These are phyloP conservation scores for Limnomonas spitsbergensis DNA, from an alignment of 139 green algal species.

Conservation along the genomic window DNA sequence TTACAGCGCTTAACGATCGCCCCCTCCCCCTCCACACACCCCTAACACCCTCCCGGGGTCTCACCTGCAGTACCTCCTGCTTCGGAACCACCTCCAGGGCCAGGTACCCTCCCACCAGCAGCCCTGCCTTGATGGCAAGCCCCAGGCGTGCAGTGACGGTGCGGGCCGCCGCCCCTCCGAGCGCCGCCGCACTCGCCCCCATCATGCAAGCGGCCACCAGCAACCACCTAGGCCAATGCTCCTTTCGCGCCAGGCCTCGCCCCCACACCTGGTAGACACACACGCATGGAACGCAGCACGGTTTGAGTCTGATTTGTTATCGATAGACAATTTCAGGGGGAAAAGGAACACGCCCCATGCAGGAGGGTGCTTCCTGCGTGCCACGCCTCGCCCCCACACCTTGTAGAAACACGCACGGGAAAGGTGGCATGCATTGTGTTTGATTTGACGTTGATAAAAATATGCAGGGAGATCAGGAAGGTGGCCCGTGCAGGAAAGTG, in stretches of 20 bases:
- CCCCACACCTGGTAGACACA: conserved; percentile 8
- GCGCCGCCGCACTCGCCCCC: neutral
- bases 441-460: too few species aligned
- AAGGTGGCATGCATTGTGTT: too few species aligned
- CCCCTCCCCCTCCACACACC: conserved; percentile 3
- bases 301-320: too few species aligned
- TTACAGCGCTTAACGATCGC: too few species aligned
- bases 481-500: conserved; percentile 85
- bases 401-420: neutral
- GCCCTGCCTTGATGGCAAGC: conserved; percentile 29
- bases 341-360: too few species aligned
- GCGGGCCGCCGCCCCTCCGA: neutral
- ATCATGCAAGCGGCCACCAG: conserved; percentile 51
- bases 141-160: conserved; percentile 18
- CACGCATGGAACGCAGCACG: neutral
- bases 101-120: conserved; percentile 78
- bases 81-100: conserved; percentile 55
- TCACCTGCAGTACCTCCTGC: conserved; percentile 6
- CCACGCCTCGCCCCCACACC: conserved; percentile 17
- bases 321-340: too few species aligned
- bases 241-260: conserved; percentile 22
- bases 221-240: conserved; percentile 86
- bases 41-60: neutral
- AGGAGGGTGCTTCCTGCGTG: conserved; percentile 65
- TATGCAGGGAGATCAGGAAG: too few species aligned